Evolutionary conservation across 768 basidiomycete species (phyloP).

Genomic region (Saitozyma podzolica): DNA sequence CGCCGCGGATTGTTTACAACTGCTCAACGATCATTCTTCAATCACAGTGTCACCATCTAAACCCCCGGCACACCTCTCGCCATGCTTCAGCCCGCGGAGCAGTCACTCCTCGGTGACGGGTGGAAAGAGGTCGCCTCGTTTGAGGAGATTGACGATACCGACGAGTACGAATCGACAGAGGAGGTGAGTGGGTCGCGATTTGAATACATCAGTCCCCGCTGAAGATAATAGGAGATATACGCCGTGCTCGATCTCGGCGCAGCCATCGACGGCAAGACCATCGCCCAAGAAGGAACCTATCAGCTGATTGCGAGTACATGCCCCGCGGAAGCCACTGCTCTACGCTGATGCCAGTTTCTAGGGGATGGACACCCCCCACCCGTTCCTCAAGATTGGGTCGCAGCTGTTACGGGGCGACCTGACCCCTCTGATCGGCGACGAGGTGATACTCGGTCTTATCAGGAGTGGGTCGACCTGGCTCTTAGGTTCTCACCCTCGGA

Average conservation of each 20-base stretch:
- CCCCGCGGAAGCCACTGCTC: not conserved
- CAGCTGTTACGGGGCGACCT: conserved; percentile 36
- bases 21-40: too few relatives aligned
- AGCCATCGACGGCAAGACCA: conserved; percentile 27
- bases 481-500: not conserved
- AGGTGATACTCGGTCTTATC: conserved; percentile 40
- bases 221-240: conserved; percentile 67
- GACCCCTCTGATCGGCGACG: conserved; percentile 38
- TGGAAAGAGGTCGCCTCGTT: conserved; percentile 73
- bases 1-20: not conserved
- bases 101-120: conserved; percentile 63
- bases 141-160: conserved; percentile 63
- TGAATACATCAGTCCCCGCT: not conserved
- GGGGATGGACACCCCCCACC: conserved; percentile 62
- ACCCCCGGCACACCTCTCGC: too few relatives aligned
- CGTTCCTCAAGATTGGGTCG: conserved; percentile 59
- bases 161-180: conserved; percentile 61
- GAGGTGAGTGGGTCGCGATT: conserved; percentile 59
- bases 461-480: conserved; percentile 20
- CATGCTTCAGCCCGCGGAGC: conserved; percentile 5
- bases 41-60: too few relatives aligned
- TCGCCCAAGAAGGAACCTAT: conserved; percentile 49
- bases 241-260: conserved; percentile 73
- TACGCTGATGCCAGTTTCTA: conserved; percentile 15
- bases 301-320: conserved; percentile 32